Base-by-base conservation (phyloP, 768 basidiomycete genomes). In the Tephrocybe rancida region DNA sequence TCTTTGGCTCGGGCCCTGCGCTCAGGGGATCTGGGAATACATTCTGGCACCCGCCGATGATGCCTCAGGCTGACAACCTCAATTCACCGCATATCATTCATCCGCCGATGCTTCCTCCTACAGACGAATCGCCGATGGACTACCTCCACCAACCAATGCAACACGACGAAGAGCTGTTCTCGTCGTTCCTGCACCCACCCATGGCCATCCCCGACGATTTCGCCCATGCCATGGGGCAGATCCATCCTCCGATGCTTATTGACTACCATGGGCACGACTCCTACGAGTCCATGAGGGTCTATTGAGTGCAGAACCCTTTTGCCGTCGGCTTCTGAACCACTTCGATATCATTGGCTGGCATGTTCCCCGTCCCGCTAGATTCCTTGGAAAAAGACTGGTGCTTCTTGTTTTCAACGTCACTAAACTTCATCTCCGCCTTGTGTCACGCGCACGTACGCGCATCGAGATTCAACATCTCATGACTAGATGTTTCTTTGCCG, bases 31-130 rank as follows among this genome's bases (percentile, higher is more conserved):
- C 79, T 5, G 80, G 78, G 0, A 85, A 80, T 57, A 81, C 86
- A 7, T 86, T 88, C 61, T 90, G 88, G 88, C 90, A 92, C 68
- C 88, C 89, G 2, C 86, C 88, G 9, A 86, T 87, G 79, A 76
- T 87, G 59, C 73, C 81, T 3, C 81, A 83, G 57, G 65, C 58
- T 50, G 80, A 79, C 24, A 72, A 76, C 54, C 83, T 84, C 9
- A 73, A 77, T 50, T 84, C 85, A 3, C 81, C 82, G 1, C 75
- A 79, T 18, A 65, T 83, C 35, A 76, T 85, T 56, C 88, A 90
- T 55, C 88, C 88, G 8, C 85, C 86, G 2, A 86, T 88, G 86
- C 74, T 86, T 2, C 81, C 82, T 0, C 66, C 72, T 0, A 22
- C 70, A 4, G 84, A 84, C 29, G 86, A 89, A 50, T 79, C 81